These are phyloP conservation scores for Rhizopogon vesiculosus DNA, from an alignment of 768 basidiomycete species.

Conservation along the genomic window DNA sequence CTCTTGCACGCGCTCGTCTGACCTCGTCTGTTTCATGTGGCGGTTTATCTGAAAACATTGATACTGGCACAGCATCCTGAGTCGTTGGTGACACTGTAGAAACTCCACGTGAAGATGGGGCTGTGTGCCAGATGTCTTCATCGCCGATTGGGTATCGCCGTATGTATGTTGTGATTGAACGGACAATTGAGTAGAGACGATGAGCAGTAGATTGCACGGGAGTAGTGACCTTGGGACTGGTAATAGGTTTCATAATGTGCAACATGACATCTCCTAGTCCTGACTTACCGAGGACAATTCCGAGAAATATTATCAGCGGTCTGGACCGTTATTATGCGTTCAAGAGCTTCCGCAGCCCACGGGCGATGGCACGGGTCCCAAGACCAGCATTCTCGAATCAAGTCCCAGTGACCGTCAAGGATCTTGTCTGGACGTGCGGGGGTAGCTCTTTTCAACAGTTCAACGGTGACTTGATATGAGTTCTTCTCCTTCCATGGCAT, in stretches of 20 bases:
- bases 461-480: no score
- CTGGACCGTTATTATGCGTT: no score
- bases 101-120: neutral
- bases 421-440: no score
- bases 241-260: constrained; percentile 21
- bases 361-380: no score
- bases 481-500: no score
- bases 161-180: neutral
- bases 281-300: no score
- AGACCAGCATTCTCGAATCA: no score
- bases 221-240: neutral
- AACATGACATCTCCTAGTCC: constrained; percentile 42
- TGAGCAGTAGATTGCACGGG: no score
- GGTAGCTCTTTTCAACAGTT: no score
- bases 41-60: constrained; percentile 21
- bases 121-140: neutral
- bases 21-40: constrained; percentile 19
- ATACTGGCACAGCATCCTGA: constrained; percentile 11
- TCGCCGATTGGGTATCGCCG: neutral
- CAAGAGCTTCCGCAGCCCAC: no score
- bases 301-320: no score
- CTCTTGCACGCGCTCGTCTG: constrained; percentile 24
- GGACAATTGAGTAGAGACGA: neutral
- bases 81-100: neutral
- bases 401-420: no score